phyloP scores from a whole-genome alignment of 2,329 filamentous ascomycete species.

The Thielaviopsis populi region DNA sequence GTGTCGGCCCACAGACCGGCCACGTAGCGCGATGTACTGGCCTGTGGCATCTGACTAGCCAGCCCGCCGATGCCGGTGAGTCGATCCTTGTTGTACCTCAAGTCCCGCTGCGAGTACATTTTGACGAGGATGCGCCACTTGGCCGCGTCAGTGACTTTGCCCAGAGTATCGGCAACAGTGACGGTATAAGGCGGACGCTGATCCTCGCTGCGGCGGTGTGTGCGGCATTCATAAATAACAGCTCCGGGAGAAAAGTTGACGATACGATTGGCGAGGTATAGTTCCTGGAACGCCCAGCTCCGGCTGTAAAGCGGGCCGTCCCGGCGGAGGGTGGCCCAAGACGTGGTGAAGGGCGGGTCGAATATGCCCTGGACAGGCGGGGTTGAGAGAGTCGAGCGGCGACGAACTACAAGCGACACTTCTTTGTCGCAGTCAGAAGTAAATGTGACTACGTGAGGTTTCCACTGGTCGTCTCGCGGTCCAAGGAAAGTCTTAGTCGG shows the following conservation, averaged over 20 bases:
- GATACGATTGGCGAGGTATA: conserved; percentile 6
- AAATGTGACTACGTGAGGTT: conserved; percentile 9
- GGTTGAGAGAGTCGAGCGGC: conserved; percentile 10
- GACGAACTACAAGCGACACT: conserved; percentile 6
- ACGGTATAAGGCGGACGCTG: conserved; percentile 18
- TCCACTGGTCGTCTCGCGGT: conserved; percentile 8
- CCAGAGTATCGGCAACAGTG: conserved; percentile 18
- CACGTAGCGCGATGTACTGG: conserved; percentile 20
- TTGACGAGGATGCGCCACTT: conserved; percentile 23
- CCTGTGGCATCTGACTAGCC: conserved; percentile 20
- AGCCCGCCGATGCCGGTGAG: conserved; percentile 23
- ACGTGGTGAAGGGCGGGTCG: conserved; percentile 15
- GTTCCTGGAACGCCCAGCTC: conserved; percentile 18
- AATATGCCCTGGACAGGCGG: conserved; percentile 15
- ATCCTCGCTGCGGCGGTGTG: conserved; percentile 19
- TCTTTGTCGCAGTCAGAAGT: not conserved
- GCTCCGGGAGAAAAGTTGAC: conserved; percentile 12
- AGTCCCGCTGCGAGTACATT: conserved; percentile 20
- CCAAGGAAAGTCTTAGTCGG: conserved; percentile 11
- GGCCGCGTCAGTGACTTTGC: conserved; percentile 13
- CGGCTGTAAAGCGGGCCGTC: conserved; percentile 18
- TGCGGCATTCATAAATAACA: conserved; percentile 20
- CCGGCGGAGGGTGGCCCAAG: conserved; percentile 15
- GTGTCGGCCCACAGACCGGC: conserved; percentile 22
- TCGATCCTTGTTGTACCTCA: conserved; percentile 20